Base-by-base conservation (phyloP, 208 protist species). In the Leishmania gerbilli region DNA sequence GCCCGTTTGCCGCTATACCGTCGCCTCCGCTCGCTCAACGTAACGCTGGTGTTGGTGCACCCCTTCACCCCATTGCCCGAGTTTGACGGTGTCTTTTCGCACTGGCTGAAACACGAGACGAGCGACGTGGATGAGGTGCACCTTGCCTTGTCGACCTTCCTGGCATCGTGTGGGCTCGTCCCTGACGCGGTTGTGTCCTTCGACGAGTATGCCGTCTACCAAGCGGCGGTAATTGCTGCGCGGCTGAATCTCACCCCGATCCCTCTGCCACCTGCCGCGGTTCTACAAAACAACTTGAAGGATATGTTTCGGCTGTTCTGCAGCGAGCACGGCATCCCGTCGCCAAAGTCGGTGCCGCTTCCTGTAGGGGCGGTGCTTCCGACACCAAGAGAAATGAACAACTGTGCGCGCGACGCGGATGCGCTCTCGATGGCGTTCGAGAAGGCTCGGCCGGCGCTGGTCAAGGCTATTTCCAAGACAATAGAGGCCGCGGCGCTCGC, bases 171-270 rank as follows among this genome's bases (percentile, higher is more conserved):
- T 11, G n/a, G 42, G 17, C 72, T 93, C 3, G 45, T 11, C 3
- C 71, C 90, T 0, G 88, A 93, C n/a, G 93, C 91, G 3, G 84
- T 95, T n/a, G 81, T 97, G 2, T 94, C 92, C 2, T 95, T 95
- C 79, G 93, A 97, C 76, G 93, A 97, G 87, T 97, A 95, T 84
- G 93, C 82, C 42, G 88, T 95, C 9, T 95, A 93, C 78, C 88
- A 91, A 21, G 89, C 91, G 0, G 89, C 92, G 9, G 65, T 80
- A 27, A 31, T 97, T 15, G 86, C 93, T 15, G 79, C 45, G 53
- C 53, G 77, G 7, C 77, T 86, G 40, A 65, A 74, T 1, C 80
- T 90, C n/a, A 78, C 72, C 0, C 71, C 83, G 0, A 79, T 93
- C 42, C 93, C 93, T n/a, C 84, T 95, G 8, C 87, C 92, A 5